Evolutionary conservation across 2,329 filamentous ascomycete species (phyloP), one percentile per base, ranked within the genome.

Genomic region (Microsporum ferrugineum): DNA sequence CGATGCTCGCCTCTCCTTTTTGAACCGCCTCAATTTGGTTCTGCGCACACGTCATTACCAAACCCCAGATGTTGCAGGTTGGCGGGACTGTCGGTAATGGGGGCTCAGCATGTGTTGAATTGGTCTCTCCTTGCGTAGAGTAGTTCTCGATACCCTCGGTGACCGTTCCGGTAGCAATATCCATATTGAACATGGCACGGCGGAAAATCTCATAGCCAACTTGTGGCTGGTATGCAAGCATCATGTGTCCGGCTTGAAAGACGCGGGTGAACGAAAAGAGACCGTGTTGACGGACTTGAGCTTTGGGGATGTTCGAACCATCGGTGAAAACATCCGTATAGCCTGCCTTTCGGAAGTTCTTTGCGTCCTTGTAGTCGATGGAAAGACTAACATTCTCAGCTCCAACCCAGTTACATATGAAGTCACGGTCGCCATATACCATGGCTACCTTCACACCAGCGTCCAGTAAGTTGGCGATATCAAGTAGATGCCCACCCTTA

Each of bases 311-410:
- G 85, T 82, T 72, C 5, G 80, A 78, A 31, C 79, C 79, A 69
- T 89, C 88, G 45, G 88, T 84, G 10, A 84, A 76, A 64, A 94
- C 84, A 12, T 86, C 83, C 0, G 84, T 82, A 70, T 94, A 94
- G 0, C 88, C 88, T 0, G 89, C 85, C 0, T 76, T 71, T 1
- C 79, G 75, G 70, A 92, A 94, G 31, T 79, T 73, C 34, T 59
- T 36, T 14, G 57, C 27, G 55, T 78, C 73, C 8, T 78, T 76
- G 45, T 84, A 63, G 47, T 79, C 72, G 0, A 90, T 75, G 4
- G 80, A 79, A 2, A 89, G 77, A 2, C 86, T 88, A 47, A 89
- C 79, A 1, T 86, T 84, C 72, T 94, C 82, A 39, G 88, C 89
- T n/a, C 89, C 89, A 65, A 86, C 72, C 74, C 73, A 83, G 66